Conservation (phyloP, 352 stramenopile genomes). For the Phytopythium sindhum region DNA sequence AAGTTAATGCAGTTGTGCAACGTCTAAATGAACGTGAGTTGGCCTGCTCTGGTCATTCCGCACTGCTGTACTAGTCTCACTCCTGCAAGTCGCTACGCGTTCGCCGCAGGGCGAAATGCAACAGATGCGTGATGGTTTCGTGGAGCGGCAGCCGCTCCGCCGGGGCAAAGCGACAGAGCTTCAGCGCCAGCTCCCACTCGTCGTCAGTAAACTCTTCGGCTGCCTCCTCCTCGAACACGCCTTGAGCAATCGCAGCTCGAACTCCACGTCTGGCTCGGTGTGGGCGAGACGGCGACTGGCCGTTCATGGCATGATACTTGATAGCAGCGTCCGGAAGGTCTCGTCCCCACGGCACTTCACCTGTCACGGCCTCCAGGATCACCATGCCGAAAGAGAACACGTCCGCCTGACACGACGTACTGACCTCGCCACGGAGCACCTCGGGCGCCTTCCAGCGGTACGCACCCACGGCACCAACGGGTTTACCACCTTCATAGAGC, state of each 20-base stretch:
- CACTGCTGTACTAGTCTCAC: too few species aligned
- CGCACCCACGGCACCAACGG: background rate
- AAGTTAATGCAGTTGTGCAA: too few species aligned
- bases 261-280: too few species aligned
- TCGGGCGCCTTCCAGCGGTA: conserved; percentile 7
- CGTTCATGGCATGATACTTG: conserved; percentile 12
- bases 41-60: too few species aligned
- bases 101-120: too few species aligned
- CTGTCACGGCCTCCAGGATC: conserved; percentile 3
- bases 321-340: background rate
- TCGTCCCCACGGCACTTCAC: background rate
- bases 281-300: conserved; percentile 15
- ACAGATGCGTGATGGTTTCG: too few species aligned
- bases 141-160: conserved; percentile 15
- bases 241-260: too few species aligned
- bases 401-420: background rate
- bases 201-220: conserved; percentile 14
- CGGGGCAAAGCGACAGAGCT: conserved; percentile 21
- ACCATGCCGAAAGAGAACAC: conserved; percentile 8
- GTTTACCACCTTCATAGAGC: background rate
- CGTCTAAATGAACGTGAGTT: too few species aligned
- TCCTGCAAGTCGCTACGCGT: too few species aligned
- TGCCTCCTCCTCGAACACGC: background rate
- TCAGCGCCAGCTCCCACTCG: conserved; percentile 22
- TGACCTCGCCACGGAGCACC: background rate